Percentiles rank a stretch among this genome's conserved stretches.
phyloP scores from a whole-genome alignment of 139 green algal genomes.

The Chlamydomonas schloesseri region DNA sequence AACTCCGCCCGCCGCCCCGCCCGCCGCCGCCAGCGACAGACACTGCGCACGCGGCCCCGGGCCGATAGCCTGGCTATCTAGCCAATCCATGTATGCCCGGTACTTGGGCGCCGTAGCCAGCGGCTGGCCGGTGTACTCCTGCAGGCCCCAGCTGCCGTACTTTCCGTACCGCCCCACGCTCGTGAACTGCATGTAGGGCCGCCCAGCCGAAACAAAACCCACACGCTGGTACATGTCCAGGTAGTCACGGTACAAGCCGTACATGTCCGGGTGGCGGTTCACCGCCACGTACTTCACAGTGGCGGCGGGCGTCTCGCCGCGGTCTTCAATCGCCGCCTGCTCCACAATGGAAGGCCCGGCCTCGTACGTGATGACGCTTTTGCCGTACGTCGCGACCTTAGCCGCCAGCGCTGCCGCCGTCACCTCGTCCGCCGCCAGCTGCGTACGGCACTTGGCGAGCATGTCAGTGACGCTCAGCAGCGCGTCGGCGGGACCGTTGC shows the following conservation, averaged over 20 bases:
- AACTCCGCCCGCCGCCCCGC: not conserved
- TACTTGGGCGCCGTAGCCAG: conserved; percentile 16
- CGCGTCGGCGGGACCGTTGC: conserved; percentile 13
- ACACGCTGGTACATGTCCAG: not conserved
- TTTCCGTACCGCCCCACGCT: not conserved
- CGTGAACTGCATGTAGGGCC: conserved; percentile 28
- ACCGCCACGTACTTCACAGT: not conserved
- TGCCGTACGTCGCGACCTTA: not conserved
- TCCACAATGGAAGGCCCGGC: conserved; percentile 46
- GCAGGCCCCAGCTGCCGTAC: conserved; percentile 42
- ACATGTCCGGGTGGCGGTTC: conserved; percentile 50
- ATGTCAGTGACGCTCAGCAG: conserved; percentile 40
- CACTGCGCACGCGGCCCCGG: conserved; percentile 6
- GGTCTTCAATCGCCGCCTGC: conserved; percentile 17
- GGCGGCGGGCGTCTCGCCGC: not conserved
- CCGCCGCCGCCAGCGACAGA: not conserved
- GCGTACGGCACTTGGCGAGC: conserved; percentile 29
- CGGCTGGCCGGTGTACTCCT: conserved; percentile 30
- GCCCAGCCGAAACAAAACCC: not conserved
- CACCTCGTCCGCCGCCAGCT: not conserved
- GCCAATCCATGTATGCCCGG: conserved; percentile 29
- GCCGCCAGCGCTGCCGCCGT: not conserved
- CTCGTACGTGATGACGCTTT: conserved; percentile 50
- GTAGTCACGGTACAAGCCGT: conserved; percentile 31
- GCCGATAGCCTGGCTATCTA: not conserved